A percentile compares a stretch with the other conserved stretches of the same genome.
These are phyloP conservation scores for Austroboletus novae-zelandiae DNA, from an alignment of 1,284 basidiomycete genomes.

Conservation along the genomic window DNA sequence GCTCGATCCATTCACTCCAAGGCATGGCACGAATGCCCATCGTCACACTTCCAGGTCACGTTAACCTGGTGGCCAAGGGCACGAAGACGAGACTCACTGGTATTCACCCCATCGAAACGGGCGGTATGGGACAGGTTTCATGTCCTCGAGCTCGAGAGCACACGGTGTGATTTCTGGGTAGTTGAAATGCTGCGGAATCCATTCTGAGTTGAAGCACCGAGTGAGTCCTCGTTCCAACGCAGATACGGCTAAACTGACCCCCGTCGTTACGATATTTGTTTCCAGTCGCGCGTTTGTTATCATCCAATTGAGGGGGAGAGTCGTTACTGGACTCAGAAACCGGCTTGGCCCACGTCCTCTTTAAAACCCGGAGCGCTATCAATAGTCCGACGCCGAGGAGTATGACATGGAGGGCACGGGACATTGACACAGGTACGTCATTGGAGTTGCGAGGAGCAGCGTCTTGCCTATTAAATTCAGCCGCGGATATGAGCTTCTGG, in stretches of 20 bases:
- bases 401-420: conserved; percentile 14
- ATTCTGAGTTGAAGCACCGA: conserved; percentile 35
- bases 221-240: conserved; percentile 5
- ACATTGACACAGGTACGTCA: conserved; percentile 19
- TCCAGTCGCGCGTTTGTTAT: conserved; percentile 2
- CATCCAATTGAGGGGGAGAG: neutral
- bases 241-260: conserved; percentile 15
- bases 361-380: conserved; percentile 11
- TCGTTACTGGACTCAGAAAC: neutral
- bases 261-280: conserved; percentile 26
- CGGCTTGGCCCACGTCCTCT: conserved; percentile 9
- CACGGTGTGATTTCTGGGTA: conserved; percentile 51
- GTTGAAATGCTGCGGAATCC: conserved; percentile 47
- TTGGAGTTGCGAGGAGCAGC: conserved; percentile 16
- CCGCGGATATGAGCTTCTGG: conserved; percentile 13
- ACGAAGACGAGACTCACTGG: conserved; percentile 42
- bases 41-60: conserved; percentile 63
- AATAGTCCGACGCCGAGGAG: conserved; percentile 17
- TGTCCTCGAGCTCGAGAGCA: conserved; percentile 37
- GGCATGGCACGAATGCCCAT: conserved; percentile 70
- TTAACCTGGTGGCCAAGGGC: conserved; percentile 33
- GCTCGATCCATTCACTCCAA: conserved; percentile 70
- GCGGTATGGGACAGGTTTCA: conserved; percentile 58
- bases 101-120: conserved; percentile 64
- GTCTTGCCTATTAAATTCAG: conserved; percentile 3